Evolutionary conservation across 495 filamentous ascomycete genomes (phyloP), one percentile per base, ranked within the genome.

Genomic region (Filosporella fistucella): DNA sequence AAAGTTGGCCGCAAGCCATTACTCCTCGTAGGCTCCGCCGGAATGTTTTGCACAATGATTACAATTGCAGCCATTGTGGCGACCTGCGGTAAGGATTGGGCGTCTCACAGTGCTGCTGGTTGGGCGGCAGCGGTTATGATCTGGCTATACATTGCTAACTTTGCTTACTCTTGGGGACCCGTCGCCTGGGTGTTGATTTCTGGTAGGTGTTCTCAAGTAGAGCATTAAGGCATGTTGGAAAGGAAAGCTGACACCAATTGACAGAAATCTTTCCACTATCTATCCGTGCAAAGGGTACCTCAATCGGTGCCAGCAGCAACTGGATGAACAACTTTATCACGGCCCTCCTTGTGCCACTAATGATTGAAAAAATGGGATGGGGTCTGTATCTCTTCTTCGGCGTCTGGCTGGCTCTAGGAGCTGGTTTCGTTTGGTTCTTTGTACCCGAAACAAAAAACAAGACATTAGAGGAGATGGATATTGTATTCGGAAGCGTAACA

Each of bases 41-140:
- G 69, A 7, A 79, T 77, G 70, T 72, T 63, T 7, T 71, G 72
- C 11, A 77, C 42, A 9, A 29, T 55, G 25, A 75, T 88, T 52
- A 82, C 88, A 63, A 81, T 91, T 43, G 86, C 81, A 34, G 72
- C 78, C 47, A 82, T 91, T 56, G 69, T 86, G 14, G 86, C 76
- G 35, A 76, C 69, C 36, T 81, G 82, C 64, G 69, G 80, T 4
- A 49, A 79, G 49, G 58, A 68, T 26, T 81, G 84, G 70, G 56
- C 62, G 0, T 51, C 58, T 13, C 76, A 91, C 46, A 56, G 64
- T n/a, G 76, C 75, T 0, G 82, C 81, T 11, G 86, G 84, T 0
- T 90, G 85, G 84, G 85, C 70, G 6, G 85, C 81, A 6, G 81
- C 87, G 23, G 80, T 70, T 48, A 86, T 90, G 70, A 82, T 91